A percentile compares a stretch with the other conserved stretches of the same genome.
Conservation (phyloP, 805 yeast genomes). For the Wickerhamomyces xylosicus region DNA sequence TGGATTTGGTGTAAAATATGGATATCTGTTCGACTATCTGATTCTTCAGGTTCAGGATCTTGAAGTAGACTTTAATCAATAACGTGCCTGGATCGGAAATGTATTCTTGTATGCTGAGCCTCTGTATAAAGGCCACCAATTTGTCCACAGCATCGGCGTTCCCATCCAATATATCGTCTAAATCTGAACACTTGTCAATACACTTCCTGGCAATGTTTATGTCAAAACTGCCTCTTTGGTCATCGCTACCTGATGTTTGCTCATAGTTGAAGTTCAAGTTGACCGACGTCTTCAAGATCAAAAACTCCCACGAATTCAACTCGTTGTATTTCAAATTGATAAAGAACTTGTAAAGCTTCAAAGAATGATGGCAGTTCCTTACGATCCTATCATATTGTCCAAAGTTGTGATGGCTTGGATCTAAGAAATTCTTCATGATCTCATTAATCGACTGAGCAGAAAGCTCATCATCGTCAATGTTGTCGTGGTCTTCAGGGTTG, state of each 20-base stretch:
- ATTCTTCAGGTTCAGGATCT: constrained; percentile 38
- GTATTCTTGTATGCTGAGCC: constrained; percentile 11
- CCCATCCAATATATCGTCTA: constrained; percentile 31
- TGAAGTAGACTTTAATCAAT: constrained; percentile 17
- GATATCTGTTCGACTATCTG: constrained; percentile 41
- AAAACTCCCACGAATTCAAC: constrained; percentile 24
- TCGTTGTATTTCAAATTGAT: constrained; percentile 16
- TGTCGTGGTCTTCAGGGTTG: constrained; percentile 1
- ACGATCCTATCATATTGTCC: constrained; percentile 9
- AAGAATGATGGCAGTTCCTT: constrained; percentile 16
- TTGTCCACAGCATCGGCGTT: constrained; percentile 35
- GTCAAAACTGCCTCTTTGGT: constrained; percentile 30
- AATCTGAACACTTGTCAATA: constrained; percentile 35
- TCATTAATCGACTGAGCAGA: constrained; percentile 4
- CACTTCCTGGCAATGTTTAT: constrained; percentile 45
- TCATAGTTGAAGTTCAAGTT: constrained; percentile 16
- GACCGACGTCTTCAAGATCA: constrained; percentile 19
- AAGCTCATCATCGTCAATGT: not conserved
- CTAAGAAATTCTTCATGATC: constrained; percentile 5
- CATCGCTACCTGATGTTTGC: constrained; percentile 3
- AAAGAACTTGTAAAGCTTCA: constrained; percentile 19
- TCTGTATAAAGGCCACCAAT: constrained; percentile 30
- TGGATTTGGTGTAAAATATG: constrained; percentile 54
- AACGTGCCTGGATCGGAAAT: constrained; percentile 16
- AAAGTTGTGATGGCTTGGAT: constrained; percentile 4